Conservation (phyloP, 805 yeast genomes). For the Myxozyma udenii region DNA sequence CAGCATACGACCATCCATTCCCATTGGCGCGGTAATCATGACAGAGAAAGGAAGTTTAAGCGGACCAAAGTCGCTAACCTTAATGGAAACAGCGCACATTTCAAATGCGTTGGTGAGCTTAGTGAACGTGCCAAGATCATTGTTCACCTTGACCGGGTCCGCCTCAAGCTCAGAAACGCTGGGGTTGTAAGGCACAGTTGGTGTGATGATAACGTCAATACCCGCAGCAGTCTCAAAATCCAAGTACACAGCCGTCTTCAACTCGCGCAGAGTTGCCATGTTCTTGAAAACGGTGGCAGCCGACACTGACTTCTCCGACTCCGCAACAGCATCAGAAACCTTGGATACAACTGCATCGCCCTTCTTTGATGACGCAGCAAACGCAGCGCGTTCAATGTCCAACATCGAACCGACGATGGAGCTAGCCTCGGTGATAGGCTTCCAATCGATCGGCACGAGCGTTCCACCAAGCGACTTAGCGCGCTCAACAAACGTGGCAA, state of each 20-base stretch:
- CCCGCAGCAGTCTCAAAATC: conserved; percentile 24
- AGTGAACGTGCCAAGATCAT: conserved; percentile 18
- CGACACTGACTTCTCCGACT: conserved; percentile 8
- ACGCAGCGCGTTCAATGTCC: conserved; percentile 20
- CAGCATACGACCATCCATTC: conserved; percentile 27
- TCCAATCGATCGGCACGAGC: conserved; percentile 20
- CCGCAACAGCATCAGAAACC: conserved; percentile 2
- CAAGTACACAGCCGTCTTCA: conserved; percentile 19
- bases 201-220: conserved; percentile 23
- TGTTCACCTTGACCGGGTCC: conserved; percentile 11
- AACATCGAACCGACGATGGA: conserved; percentile 7
- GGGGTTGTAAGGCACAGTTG: conserved; percentile 24
- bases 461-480: conserved; percentile 21
- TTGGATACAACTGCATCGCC: conserved; percentile 5
- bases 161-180: not conserved
- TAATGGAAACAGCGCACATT: conserved; percentile 20
- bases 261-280: conserved; percentile 14
- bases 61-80: conserved; percentile 9
- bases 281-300: conserved; percentile 13
- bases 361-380: not conserved
- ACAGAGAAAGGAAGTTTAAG: conserved; percentile 14
- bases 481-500: conserved; percentile 8
- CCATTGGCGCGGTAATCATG: conserved; percentile 26
- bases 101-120: conserved; percentile 15
- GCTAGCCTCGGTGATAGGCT: conserved; percentile 6